phyloP scores from a whole-genome alignment of 2,329 filamentous ascomycete species.

The Penicillium polonicum region DNA sequence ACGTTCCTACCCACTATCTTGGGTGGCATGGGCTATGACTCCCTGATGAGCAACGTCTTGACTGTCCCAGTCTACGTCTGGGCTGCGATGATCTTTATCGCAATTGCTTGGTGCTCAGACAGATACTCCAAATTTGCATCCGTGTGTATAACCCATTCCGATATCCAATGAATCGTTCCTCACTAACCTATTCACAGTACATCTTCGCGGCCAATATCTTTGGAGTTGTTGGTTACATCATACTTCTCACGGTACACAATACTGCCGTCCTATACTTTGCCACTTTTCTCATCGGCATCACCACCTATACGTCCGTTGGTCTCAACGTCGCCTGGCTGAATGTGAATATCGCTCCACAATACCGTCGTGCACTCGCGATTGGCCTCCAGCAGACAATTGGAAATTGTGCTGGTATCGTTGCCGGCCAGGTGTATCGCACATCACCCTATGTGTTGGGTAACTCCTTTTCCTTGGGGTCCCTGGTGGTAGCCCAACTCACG shows the following conservation, averaged over 20 bases:
- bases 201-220: slow-evolving; percentile 43
- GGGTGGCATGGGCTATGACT: slow-evolving; percentile 51
- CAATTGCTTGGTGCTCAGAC: slow-evolving; percentile 49
- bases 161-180: neutral
- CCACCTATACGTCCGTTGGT: slow-evolving; percentile 51
- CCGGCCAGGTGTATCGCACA: slow-evolving; percentile 47
- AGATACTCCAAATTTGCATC: slow-evolving; percentile 31
- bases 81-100: slow-evolving; percentile 46
- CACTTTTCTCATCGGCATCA: slow-evolving; percentile 50
- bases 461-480: slow-evolving; percentile 38
- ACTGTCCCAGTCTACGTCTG: slow-evolving; percentile 59
- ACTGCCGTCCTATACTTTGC: slow-evolving; percentile 53
- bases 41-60: slow-evolving; percentile 53
- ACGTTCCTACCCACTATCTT: slow-evolving; percentile 60
- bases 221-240: slow-evolving; percentile 51
- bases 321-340: slow-evolving; percentile 50
- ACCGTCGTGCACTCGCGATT: slow-evolving; percentile 49
- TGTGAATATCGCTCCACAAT: slow-evolving; percentile 50
- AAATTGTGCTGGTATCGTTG: slow-evolving; percentile 51
- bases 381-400: slow-evolving; percentile 50
- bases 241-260: slow-evolving; percentile 50
- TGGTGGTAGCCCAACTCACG: slow-evolving; percentile 38
- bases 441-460: slow-evolving; percentile 40
- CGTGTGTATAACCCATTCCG: slow-evolving; percentile 11
- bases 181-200: slow-evolving; percentile 27